These are phyloP conservation scores for Boletus mariae DNA, from an alignment of 1,284 basidiomycete genomes.

Conservation along the genomic window DNA sequence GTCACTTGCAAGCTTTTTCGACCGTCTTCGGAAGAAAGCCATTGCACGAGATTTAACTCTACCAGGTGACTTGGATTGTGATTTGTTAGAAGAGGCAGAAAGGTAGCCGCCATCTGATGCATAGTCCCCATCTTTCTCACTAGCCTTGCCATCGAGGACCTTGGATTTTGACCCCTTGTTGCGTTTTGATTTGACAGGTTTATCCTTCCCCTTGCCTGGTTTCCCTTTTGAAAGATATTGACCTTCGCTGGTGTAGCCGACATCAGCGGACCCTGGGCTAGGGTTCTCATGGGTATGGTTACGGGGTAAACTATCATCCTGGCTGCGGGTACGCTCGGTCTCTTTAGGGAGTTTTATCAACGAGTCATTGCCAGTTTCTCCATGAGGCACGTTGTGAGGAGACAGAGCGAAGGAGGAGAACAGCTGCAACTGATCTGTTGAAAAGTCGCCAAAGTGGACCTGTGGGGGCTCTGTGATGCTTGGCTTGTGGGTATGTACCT, in stretches of 20 bases:
- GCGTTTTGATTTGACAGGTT: conserved; percentile 16
- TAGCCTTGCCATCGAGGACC: conserved; percentile 14
- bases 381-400: conserved; percentile 4
- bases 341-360: conserved; percentile 10
- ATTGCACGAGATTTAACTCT: conserved; percentile 32
- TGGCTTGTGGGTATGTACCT: conserved; percentile 26
- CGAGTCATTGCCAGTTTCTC: background rate
- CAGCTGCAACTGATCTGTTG: conserved; percentile 28
- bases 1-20: conserved; percentile 27
- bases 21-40: conserved; percentile 31
- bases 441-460: conserved; percentile 30
- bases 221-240: conserved; percentile 32
- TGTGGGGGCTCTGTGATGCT: conserved; percentile 30
- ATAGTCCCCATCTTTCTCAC: conserved; percentile 24
- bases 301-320: conserved; percentile 18
- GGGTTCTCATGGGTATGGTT: conserved; percentile 9
- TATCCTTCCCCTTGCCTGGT: conserved; percentile 20
- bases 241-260: conserved; percentile 30
- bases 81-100: conserved; percentile 33
- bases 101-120: conserved; percentile 30
- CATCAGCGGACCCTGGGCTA: conserved; percentile 17
- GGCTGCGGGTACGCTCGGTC: conserved; percentile 19
- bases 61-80: conserved; percentile 26
- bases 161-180: conserved; percentile 21
- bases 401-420: conserved; percentile 24